Evolutionary conservation across 495 filamentous ascomycete species (phyloP), one percentile per base, ranked within the genome.

Genomic region (Elaphomyces granulatus): DNA sequence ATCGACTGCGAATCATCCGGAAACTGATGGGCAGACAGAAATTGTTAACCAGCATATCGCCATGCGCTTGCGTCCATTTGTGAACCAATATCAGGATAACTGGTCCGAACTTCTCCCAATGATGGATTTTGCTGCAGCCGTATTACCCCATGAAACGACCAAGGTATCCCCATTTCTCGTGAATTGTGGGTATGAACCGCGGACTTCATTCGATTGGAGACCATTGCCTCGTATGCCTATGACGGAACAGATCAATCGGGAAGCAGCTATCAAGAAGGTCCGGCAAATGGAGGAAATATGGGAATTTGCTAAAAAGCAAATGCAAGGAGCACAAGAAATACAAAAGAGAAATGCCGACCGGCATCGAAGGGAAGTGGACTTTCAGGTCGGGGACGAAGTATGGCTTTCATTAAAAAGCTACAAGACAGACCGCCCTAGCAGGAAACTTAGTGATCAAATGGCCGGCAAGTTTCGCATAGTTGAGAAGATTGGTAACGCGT

Each of bases 1-100:
- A 3, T 55, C 40, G 4, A 55, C 47, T 6, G 43, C 45, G 1
- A 40, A 47, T 10, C 40, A 58, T 33, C 40, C 38, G 3, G 17
- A 51, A 30, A 48, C 46, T 4, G 40, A 55, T 32, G 45, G 46
- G 1, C 28, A 42, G 21, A 49, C 26, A 3, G 38, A 49, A 30
- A 20, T 36, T 2, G 15, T 15, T 8, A 35, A 45, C 15, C 31
- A 32, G 18, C 17, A 42, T 16, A 32, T 46, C 4, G 37, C 39
- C 12, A 7, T 41, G 17, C 2, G 38, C 1, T 23, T 47, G 8
- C 4, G 35, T 3, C 36, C 16, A 1, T 47, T 21, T 18, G 36
- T 47, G 28, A 43, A 34, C 15, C 19, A 40, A 15, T 20, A 30
- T 20, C 14, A 47, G 10, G 41, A 47, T 18, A 32, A 47, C 15